Evolutionary conservation across 192 early-diverging fungal species (phyloP), one percentile per base, ranked within the genome.

Genomic region (Backusella parvicylindrica): DNA sequence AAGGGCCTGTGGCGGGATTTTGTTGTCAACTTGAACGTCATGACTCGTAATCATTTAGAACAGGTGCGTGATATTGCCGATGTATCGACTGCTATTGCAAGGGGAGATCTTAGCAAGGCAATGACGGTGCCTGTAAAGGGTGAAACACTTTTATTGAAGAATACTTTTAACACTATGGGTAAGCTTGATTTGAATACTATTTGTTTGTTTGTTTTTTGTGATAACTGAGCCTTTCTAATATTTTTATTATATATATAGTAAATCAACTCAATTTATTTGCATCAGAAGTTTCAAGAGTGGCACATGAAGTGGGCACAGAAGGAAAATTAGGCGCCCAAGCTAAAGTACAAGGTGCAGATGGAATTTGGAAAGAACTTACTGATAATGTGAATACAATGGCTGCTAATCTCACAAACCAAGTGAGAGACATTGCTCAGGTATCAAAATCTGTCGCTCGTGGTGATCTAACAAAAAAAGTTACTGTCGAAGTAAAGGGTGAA

Each of bases 161-260:
- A 88, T 31, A 92, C 91, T 1, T 90, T 94, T 38, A 94, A 94
- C 75, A 85, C 82, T 1, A 90, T 94, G 88, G 92, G 89, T 83
- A 88, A 88, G 72, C 40, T 18, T 26, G 16, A 56, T 31, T 31
- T 26, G 35, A 38, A n/a, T n/a, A 6, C 47, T 26, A 33, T 36
- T 53, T n/a, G 33, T 76, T 26, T 40, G 15, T 23, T 30, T 38
- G 11, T 38, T n/a, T n/a, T n/a, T n/a, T n/a, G n/a, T n/a, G 6
- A 9, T 38, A 4, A 9, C 11, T 38, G 11, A 38, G 8, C 11
- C 37, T 3, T 9, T 38, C n/a, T n/a, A n/a, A n/a, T n/a, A n/a
- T n/a, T n/a, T n/a, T 38, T 38, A 38, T 38, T 38, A 37, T 38
- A 9, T 56, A 56, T 49, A 18, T 56, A 83, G 88, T 90, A 15